Evolutionary conservation across 1,284 basidiomycete species (phyloP).

Genomic region (Vanrija pseudolonga): DNA sequence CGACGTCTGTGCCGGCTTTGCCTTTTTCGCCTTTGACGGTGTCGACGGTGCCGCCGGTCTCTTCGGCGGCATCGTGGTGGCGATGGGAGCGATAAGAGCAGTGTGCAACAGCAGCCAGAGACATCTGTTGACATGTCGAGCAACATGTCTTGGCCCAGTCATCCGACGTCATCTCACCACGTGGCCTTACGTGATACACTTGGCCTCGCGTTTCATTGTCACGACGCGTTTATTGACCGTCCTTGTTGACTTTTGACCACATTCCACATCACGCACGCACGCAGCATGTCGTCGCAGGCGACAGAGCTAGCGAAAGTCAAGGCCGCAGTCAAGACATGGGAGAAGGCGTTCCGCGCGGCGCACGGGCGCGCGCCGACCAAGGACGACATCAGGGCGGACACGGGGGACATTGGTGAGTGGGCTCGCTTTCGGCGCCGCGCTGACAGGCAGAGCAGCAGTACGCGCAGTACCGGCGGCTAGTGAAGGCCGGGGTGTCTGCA

Average conservation of each 20-base stretch:
- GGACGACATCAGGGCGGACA: conserved; percentile 69
- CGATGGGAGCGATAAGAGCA: too few species aligned
- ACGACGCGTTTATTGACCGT: too few species aligned
- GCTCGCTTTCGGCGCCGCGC: conserved; percentile 27
- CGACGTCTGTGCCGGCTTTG: conserved; percentile 18
- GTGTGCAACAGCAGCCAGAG: too few species aligned
- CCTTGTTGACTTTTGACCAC: not conserved
- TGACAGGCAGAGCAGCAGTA: conserved; percentile 65
- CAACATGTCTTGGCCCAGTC: not conserved
- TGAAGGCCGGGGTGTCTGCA: conserved; percentile 49
- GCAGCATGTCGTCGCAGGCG: not conserved
- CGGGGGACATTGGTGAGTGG: conserved; percentile 66
- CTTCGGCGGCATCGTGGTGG: conserved; percentile 5
- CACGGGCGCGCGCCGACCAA: conserved; percentile 65
- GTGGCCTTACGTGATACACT: too few species aligned
- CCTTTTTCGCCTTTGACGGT: conserved; percentile 8
- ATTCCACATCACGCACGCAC: not conserved
- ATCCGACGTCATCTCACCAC: not conserved
- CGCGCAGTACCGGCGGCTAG: conserved; percentile 72
- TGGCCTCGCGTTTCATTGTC: not conserved
- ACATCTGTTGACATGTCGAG: not conserved
- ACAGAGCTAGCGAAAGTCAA: conserved; percentile 55
- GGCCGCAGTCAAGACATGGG: conserved; percentile 76
- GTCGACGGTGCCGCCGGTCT: conserved; percentile 14
- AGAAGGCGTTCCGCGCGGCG: conserved; percentile 63